These are phyloP conservation scores for Martensiomyces pterosporus DNA, from an alignment of 192 early-diverging fungal species.

Conservation along the genomic window DNA sequence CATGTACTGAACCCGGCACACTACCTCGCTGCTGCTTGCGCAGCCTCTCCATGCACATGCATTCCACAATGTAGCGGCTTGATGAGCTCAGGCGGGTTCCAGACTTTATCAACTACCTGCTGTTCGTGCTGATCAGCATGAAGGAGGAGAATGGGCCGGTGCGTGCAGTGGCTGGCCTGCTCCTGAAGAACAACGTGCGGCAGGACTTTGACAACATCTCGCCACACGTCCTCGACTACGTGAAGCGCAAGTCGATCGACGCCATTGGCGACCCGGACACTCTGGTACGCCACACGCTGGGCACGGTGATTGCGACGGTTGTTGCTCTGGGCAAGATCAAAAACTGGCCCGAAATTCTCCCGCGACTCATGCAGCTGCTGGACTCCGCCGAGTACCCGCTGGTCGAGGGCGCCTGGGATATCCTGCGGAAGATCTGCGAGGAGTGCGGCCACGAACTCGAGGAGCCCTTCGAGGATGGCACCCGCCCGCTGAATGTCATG, in stretches of 20 bases:
- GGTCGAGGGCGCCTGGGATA: constrained; percentile 83
- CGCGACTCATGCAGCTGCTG: constrained; percentile 71
- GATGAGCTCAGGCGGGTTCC: constrained; percentile 72
- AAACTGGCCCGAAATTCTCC: constrained; percentile 83
- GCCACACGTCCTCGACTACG: constrained; percentile 61
- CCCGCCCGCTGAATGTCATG: constrained; percentile 76
- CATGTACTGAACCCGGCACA: no score
- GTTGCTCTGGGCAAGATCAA: constrained; percentile 62
- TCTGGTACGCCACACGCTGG: constrained; percentile 74
- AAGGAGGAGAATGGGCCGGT: constrained; percentile 60
- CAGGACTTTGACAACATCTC: constrained; percentile 51
- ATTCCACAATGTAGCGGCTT: constrained; percentile 68
- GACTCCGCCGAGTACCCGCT: constrained; percentile 64
- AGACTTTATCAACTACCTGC: constrained; percentile 88
- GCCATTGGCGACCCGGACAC: constrained; percentile 68
- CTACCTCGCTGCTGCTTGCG: no score
- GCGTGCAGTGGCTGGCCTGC: constrained; percentile 81
- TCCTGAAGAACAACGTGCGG: constrained; percentile 74
- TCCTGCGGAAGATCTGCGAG: constrained; percentile 94
- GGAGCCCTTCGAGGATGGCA: constrained; percentile 62
- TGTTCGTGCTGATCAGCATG: constrained; percentile 77
- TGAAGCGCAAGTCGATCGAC: constrained; percentile 57
- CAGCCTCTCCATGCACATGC: no score
- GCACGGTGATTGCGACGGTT: constrained; percentile 86
- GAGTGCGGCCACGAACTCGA: constrained; percentile 82